These are phyloP conservation scores for Globisporangium polare DNA, from an alignment of 352 stramenopile species.

Conservation along the genomic window DNA sequence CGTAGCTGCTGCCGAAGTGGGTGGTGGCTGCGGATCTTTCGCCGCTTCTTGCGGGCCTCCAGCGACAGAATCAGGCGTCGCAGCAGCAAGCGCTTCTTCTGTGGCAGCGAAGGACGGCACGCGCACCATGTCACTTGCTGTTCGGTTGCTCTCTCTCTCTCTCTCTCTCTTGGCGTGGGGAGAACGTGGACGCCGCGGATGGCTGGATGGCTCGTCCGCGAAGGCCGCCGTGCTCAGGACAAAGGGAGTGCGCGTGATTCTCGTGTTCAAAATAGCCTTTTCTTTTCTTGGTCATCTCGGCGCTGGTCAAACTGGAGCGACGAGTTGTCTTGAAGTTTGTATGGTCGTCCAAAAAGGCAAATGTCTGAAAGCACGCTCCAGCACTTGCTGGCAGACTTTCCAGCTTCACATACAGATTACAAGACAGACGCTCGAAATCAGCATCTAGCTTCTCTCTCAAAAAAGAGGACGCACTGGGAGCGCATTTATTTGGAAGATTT, in stretches of 20 bases:
- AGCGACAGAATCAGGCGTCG: not conserved
- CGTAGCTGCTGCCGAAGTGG: not conserved
- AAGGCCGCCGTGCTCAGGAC: not conserved
- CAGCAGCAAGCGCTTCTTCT: not conserved
- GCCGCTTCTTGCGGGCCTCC: not conserved
- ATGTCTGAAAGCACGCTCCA: no score
- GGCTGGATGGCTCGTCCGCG: not conserved
- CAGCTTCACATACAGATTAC: no score
- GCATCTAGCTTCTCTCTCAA: no score
- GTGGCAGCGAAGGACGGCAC: not conserved
- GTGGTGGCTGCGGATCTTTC: slow-evolving; percentile 5
- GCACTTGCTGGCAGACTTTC: no score
- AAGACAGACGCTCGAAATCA: no score
- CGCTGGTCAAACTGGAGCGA: not conserved
- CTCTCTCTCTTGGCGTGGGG: not conserved
- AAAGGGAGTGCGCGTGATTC: not conserved
- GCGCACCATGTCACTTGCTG: not conserved
- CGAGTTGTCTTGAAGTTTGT: no score
- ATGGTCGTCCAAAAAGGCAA: no score
- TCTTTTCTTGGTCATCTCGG: not conserved
- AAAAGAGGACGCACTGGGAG: no score
- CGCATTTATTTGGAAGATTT: no score
- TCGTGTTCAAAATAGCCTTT: not conserved
- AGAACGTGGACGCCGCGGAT: not conserved
- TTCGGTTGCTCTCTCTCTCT: no score